These are phyloP conservation scores for Linnemannia zychae DNA, from an alignment of 192 early-diverging fungal genomes.

Conservation along the genomic window DNA sequence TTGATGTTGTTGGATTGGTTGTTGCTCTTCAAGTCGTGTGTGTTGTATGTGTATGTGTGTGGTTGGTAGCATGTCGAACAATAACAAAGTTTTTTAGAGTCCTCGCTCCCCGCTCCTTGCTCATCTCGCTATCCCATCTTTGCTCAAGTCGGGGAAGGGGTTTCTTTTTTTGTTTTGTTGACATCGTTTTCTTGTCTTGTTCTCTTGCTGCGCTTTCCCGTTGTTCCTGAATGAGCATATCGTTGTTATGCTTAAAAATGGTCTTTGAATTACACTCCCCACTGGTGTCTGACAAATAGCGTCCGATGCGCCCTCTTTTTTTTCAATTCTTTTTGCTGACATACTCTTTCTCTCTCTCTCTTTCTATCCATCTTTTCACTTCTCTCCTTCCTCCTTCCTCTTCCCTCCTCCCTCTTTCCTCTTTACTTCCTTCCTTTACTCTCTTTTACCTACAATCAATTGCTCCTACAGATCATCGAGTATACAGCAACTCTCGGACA, in stretches of 20 bases:
- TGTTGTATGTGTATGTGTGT: not conserved
- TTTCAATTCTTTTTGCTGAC: not conserved
- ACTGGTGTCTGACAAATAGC: not conserved
- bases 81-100: too few relatives aligned
- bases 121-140: not conserved
- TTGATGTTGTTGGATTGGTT: not conserved
- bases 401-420: not conserved
- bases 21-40: not conserved
- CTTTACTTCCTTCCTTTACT: not conserved
- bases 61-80: not conserved
- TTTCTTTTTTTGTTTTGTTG: not conserved
- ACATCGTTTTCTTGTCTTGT: not conserved
- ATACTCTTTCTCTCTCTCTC: slow-evolving; percentile 1
- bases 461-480: not conserved
- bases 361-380: not conserved
- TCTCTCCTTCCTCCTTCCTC: not conserved
- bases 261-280: not conserved
- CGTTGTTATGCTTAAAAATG: not conserved
- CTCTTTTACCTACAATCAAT: not conserved
- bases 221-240: not conserved
- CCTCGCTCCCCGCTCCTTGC: too few relatives aligned
- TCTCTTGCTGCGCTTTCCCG: not conserved
- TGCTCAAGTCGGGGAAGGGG: too few relatives aligned
- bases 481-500: not conserved
- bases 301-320: not conserved